Conservation (phyloP, 805 yeast species). For the Pichia membranifaciens region DNA sequence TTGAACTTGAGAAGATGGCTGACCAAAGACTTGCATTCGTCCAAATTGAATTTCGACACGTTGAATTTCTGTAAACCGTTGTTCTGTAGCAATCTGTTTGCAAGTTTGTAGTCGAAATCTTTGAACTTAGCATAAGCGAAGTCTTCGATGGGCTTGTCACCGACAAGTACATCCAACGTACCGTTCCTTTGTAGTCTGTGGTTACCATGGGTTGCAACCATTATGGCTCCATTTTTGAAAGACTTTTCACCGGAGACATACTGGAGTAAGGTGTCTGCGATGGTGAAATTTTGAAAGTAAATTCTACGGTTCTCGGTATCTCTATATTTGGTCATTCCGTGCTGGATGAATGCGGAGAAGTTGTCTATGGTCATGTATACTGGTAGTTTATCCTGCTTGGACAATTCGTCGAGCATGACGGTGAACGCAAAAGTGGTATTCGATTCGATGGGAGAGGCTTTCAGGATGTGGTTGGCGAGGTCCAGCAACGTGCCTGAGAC, state of each 20-base stretch:
- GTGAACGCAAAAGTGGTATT: slow-evolving; percentile 41
- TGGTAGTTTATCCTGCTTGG: slow-evolving; percentile 45
- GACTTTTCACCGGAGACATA: slow-evolving; percentile 45
- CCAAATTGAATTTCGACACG: slow-evolving; percentile 39
- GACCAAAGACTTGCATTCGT: slow-evolving; percentile 40
- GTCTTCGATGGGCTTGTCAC: slow-evolving; percentile 40
- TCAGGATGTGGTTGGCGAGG: slow-evolving; percentile 29
- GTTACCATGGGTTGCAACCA: slow-evolving; percentile 56
- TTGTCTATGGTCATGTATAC: slow-evolving; percentile 70
- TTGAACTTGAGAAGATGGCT: slow-evolving; percentile 37
- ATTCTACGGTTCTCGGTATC: slow-evolving; percentile 50
- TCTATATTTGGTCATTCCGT: slow-evolving; percentile 54
- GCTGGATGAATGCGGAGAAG: slow-evolving; percentile 54
- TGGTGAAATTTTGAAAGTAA: slow-evolving; percentile 55
- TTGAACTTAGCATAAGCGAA: slow-evolving; percentile 61
- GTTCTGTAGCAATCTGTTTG: slow-evolving; percentile 37
- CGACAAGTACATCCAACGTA: slow-evolving; percentile 46
- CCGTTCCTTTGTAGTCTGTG: slow-evolving; percentile 51
- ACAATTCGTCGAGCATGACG: slow-evolving; percentile 50
- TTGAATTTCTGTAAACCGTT: slow-evolving; percentile 28
- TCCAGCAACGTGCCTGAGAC: slow-evolving; percentile 36
- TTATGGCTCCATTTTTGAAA: slow-evolving; percentile 58
- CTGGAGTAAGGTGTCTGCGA: slow-evolving; percentile 52
- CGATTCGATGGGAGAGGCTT: slow-evolving; percentile 20
- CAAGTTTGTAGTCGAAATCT: slow-evolving; percentile 51